Evolutionary conservation across 225 moss, liverwort and hornwort species (phyloP).

Genomic region (Marchantia polymorpha): DNA sequence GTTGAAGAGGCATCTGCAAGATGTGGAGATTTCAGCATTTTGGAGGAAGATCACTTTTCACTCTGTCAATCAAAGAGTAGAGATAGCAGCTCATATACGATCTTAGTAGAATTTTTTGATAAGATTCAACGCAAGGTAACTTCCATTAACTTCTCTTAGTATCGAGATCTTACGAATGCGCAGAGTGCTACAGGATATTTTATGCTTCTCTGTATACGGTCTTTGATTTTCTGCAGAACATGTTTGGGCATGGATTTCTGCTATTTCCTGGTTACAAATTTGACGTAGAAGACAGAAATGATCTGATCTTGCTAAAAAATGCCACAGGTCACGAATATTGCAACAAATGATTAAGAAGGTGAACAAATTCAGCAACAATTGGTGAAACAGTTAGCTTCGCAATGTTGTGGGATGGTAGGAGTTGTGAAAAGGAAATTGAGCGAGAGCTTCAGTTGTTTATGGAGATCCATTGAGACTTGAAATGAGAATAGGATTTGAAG

Average conservation of each 20-base stretch:
- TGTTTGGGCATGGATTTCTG: not conserved
- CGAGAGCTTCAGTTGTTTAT: no score
- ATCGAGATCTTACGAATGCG: no score
- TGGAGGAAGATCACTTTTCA: conserved; percentile 1
- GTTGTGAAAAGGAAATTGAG: no score
- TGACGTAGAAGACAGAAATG: not conserved
- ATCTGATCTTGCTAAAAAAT: not conserved
- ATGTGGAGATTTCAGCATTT: not conserved
- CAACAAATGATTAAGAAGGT: not conserved
- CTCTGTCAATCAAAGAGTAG: not conserved
- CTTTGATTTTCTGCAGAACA: no score
- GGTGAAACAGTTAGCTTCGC: not conserved
- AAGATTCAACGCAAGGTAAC: not conserved
- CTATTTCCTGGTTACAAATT: not conserved
- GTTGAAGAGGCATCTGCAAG: no score
- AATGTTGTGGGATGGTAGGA: not conserved
- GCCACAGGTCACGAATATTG: not conserved
- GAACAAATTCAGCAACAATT: not conserved
- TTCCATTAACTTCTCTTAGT: not conserved
- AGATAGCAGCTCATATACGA: not conserved
- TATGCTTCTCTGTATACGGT: no score
- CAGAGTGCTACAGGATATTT: no score
- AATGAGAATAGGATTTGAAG: no score
- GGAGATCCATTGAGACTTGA: no score
- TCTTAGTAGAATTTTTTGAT: not conserved